These are phyloP conservation scores for Trichodelitschia bisporula DNA, from an alignment of 495 filamentous ascomycete genomes.

Conservation along the genomic window DNA sequence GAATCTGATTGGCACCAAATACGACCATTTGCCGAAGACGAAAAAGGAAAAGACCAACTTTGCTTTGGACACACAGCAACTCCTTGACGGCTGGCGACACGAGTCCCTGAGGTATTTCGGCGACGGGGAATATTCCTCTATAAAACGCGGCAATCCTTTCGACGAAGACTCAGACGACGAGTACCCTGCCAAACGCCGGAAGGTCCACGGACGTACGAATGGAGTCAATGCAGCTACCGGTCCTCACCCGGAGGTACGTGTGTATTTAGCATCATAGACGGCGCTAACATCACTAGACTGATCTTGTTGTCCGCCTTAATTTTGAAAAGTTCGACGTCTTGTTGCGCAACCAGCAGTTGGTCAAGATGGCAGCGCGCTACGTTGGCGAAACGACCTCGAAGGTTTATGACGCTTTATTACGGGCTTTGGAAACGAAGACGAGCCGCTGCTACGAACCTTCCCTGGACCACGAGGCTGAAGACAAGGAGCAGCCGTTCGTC, in stretches of 20 bases:
- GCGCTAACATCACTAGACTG: too few relatives aligned
- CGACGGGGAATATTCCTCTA: too few relatives aligned
- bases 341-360: constrained; percentile 54
- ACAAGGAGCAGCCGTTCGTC: constrained; percentile 2
- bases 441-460: constrained; percentile 30
- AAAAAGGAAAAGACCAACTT: constrained; percentile 9
- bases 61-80: too few relatives aligned
- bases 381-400: constrained; percentile 39
- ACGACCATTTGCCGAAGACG: constrained; percentile 10
- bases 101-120: too few relatives aligned
- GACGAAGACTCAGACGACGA: too few relatives aligned
- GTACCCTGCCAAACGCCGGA: too few relatives aligned
- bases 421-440: constrained; percentile 39
- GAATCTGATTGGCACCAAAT: constrained; percentile 15
- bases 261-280: too few relatives aligned
- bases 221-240: constrained; percentile 4
- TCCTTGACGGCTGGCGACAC: too few relatives aligned
- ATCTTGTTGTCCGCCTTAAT: constrained; percentile 63
- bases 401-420: constrained; percentile 52
- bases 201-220: constrained; percentile 5
- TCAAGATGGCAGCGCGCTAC: constrained; percentile 29
- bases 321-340: constrained; percentile 63
- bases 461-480: constrained; percentile 2
- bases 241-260: too few relatives aligned
- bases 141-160: too few relatives aligned